These are phyloP conservation scores for Pseudogymnoascus sp. DNA, from an alignment of 2,329 filamentous ascomycete genomes.

Conservation along the genomic window DNA sequence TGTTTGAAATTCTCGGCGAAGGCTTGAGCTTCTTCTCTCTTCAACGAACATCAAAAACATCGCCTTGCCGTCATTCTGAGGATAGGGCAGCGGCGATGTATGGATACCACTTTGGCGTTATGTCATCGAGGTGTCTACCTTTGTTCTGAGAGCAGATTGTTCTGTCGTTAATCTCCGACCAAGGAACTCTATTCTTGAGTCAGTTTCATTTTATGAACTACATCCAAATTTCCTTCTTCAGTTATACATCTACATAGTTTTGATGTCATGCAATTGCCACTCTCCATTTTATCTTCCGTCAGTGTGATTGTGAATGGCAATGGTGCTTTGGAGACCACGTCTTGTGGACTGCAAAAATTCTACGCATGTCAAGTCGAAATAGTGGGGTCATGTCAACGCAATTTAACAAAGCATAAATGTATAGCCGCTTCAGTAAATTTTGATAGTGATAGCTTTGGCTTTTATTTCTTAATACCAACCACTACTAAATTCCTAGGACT, in stretches of 20 bases:
- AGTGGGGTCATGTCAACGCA: background rate
- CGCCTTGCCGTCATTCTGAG: conserved; percentile 23
- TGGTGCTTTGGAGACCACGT: background rate
- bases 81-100: conserved; percentile 23
- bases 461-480: conserved; percentile 65
- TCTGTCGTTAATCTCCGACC: conserved; percentile 34
- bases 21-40: conserved; percentile 15
- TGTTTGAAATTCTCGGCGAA: conserved; percentile 15
- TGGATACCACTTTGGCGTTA: conserved; percentile 21
- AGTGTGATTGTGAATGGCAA: too few species aligned
- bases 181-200: conserved; percentile 27
- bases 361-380: background rate
- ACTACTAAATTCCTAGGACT: conserved; percentile 90
- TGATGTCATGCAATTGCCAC: background rate
- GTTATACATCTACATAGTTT: conserved; percentile 1
- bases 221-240: conserved; percentile 13
- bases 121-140: conserved; percentile 21
- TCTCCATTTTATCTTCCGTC: background rate
- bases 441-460: background rate
- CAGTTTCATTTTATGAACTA: conserved; percentile 35
- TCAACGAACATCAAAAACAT: conserved; percentile 26
- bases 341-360: background rate
- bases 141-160: conserved; percentile 28
- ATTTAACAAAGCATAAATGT: background rate
- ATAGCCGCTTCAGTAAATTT: background rate